A percentile compares a stretch with the other conserved stretches of the same genome.
phyloP scores from a whole-genome alignment of 2,329 filamentous ascomycete species.

The Ophiostoma sp. region DNA sequence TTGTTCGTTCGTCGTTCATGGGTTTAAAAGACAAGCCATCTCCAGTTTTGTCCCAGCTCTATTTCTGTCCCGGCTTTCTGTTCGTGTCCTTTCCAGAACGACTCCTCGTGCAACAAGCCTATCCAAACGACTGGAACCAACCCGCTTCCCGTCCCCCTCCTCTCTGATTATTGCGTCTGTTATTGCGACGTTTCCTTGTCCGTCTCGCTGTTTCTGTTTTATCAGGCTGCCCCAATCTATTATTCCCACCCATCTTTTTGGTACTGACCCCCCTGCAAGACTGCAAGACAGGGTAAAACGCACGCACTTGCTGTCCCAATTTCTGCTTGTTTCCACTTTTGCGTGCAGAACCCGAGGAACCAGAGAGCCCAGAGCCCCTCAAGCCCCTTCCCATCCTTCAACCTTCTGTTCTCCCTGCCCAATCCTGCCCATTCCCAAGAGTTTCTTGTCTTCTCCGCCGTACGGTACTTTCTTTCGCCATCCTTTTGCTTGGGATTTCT shows the following conservation, averaged over 20 bases:
- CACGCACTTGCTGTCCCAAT: background rate
- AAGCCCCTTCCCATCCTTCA: background rate
- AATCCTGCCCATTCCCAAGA: background rate
- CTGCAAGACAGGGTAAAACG: background rate
- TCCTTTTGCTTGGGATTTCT: background rate
- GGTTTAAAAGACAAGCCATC: background rate
- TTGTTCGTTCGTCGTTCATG: background rate
- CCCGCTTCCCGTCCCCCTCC: background rate
- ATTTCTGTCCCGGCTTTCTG: background rate
- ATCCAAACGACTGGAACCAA: background rate
- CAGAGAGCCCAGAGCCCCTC: background rate
- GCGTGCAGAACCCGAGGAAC: background rate
- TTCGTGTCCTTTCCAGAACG: background rate
- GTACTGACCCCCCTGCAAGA: background rate
- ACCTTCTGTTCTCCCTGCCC: background rate
- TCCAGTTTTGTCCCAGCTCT: background rate
- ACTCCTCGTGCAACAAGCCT: background rate
- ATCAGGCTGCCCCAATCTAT: background rate
- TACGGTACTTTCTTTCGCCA: background rate
- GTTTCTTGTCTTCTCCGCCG: background rate
- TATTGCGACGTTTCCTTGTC: background rate
- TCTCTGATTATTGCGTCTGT: background rate
- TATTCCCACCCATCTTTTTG: background rate
- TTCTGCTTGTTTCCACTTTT: slow-evolving; percentile 18
- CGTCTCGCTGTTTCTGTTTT: background rate